Percentiles rank a stretch among this genome's conserved stretches.
Evolutionary conservation across 106 monocot species (phyloP).

Genomic region (Allium fistulosum): DNA sequence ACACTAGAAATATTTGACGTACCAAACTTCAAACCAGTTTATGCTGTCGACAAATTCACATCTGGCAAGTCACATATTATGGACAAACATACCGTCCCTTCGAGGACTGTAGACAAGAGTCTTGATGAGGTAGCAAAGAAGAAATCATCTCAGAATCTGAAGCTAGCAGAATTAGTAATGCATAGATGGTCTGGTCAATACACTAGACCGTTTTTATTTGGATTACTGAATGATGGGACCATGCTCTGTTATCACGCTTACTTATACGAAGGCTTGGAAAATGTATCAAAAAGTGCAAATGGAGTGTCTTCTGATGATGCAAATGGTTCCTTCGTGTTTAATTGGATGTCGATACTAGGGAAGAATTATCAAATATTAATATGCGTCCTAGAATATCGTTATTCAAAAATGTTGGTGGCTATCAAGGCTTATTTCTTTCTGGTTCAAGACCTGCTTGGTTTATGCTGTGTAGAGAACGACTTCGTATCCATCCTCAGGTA

Average conservation of each 20-base stretch:
- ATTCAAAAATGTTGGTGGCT: slow-evolving; percentile 83
- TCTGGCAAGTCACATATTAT: slow-evolving; percentile 66
- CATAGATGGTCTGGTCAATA: slow-evolving; percentile 80
- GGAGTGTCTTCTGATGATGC: slow-evolving; percentile 26
- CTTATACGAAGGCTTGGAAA: slow-evolving; percentile 58
- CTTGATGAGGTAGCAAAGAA: slow-evolving; percentile 29
- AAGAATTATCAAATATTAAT: slow-evolving; percentile 32
- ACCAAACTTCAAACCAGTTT: slow-evolving; percentile 76
- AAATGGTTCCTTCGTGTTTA: slow-evolving; percentile 54
- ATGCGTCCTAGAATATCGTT: slow-evolving; percentile 56
- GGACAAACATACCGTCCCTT: slow-evolving; percentile 33
- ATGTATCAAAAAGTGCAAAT: slow-evolving; percentile 28
- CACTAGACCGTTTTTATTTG: slow-evolving; percentile 84
- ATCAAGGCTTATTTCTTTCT: slow-evolving; percentile 85
- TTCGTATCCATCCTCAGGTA: slow-evolving; percentile 93
- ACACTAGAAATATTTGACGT: slow-evolving; percentile 84
- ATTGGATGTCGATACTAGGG: slow-evolving; percentile 42
- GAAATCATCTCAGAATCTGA: slow-evolving; percentile 42
- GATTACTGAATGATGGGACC: slow-evolving; percentile 83
- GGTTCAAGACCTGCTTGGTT: slow-evolving; percentile 89
- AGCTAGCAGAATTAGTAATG: slow-evolving; percentile 76
- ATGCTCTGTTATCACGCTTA: slow-evolving; percentile 86
- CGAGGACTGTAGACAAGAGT: slow-evolving; percentile 14
- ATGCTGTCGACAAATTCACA: slow-evolving; percentile 57
- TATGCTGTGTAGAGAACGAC: slow-evolving; percentile 82